Conservation (phyloP, 768 basidiomycete genomes). For the Lactifluus subvellereus region DNA sequence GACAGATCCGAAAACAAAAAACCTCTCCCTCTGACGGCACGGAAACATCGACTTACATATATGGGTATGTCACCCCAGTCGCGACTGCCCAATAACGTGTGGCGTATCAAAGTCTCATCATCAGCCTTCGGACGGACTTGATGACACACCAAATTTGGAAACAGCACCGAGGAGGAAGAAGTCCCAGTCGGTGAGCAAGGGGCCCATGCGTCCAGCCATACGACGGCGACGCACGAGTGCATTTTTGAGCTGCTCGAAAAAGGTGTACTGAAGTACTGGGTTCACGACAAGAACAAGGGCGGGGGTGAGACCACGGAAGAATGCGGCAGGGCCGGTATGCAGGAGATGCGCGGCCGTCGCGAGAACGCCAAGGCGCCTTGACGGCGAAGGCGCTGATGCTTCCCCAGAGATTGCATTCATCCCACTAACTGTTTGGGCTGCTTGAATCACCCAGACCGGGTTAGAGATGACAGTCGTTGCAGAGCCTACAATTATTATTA, state of each 20-base stretch:
- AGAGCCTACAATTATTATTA: slow-evolving; percentile 55
- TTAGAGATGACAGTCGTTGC: slow-evolving; percentile 87
- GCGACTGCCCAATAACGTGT: slow-evolving; percentile 33
- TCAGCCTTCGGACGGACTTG: not conserved
- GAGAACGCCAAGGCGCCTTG: slow-evolving; percentile 53
- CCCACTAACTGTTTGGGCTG: slow-evolving; percentile 72
- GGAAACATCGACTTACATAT: slow-evolving; percentile 44
- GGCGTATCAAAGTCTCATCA: not conserved
- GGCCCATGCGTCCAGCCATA: slow-evolving; percentile 38
- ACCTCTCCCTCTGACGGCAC: not conserved
- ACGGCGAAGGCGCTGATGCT: slow-evolving; percentile 27
- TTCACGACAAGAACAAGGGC: slow-evolving; percentile 92
- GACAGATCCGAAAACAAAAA: not conserved
- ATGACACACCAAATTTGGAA: slow-evolving; percentile 70
- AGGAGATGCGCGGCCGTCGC: slow-evolving; percentile 67
- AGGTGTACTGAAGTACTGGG: slow-evolving; percentile 91
- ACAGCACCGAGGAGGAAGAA: slow-evolving; percentile 93
- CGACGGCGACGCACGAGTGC: slow-evolving; percentile 59
- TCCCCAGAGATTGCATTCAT: slow-evolving; percentile 30
- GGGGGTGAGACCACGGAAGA: slow-evolving; percentile 92
- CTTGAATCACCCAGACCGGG: slow-evolving; percentile 97
- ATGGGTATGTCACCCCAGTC: slow-evolving; percentile 61
- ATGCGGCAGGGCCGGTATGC: slow-evolving; percentile 65
- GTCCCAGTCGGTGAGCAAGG: slow-evolving; percentile 73
- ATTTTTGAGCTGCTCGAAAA: slow-evolving; percentile 95